Conservation (phyloP, 208 protist species). For the Strigomonas culicis region DNA sequence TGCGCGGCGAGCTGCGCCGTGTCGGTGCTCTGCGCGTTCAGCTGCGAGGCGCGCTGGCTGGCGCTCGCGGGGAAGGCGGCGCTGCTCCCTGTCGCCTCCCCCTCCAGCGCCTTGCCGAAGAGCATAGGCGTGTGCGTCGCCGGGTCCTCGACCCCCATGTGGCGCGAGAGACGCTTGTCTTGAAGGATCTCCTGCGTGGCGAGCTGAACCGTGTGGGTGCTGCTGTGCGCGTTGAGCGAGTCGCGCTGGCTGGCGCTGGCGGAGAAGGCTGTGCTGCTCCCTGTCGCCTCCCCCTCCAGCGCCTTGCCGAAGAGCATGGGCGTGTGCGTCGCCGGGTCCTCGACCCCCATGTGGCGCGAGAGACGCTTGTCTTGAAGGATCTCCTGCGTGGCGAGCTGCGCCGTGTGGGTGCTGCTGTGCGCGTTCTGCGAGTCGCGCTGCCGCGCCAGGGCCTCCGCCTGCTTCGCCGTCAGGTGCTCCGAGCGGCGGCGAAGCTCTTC, state of each 20-base stretch:
- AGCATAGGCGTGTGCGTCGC: no score
- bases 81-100: not conserved
- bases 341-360: not conserved
- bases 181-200: not conserved
- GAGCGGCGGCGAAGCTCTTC: not conserved
- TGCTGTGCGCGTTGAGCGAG: no score
- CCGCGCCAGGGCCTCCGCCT: not conserved
- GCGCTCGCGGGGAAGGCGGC: not conserved
- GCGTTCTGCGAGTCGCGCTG: not conserved
- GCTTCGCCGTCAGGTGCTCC: not conserved
- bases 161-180: not conserved
- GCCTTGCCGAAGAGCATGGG: no score
- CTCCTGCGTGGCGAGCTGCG: not conserved
- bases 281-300: not conserved
- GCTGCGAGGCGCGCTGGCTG: no score
- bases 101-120: not conserved
- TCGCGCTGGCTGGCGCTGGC: no score
- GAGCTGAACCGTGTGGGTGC: not conserved
- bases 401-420: not conserved
- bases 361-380: not conserved
- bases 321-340: not conserved
- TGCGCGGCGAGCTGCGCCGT: not conserved
- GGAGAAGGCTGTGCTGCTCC: not conserved
- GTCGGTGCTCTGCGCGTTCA: no score
- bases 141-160: not conserved